Base-by-base conservation (phyloP, 805 yeast genomes). In the Saturnispora dispora region DNA sequence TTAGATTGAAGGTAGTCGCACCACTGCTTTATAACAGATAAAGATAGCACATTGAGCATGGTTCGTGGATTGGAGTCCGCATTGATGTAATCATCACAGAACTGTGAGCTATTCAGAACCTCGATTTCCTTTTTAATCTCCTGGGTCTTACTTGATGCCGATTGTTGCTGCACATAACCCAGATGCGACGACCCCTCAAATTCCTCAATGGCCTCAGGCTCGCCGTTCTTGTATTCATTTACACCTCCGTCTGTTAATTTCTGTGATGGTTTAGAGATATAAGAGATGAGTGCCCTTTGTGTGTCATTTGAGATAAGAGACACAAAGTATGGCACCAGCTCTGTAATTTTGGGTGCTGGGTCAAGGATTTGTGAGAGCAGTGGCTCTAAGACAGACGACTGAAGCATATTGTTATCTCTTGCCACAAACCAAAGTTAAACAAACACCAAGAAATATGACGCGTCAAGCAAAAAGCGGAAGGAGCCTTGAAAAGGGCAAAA, bases 231-330 rank as follows among this genome's bases (percentile, higher is more conserved):
- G 30, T 5, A 11, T 17, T 40, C 13, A 5, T 25, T 5, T 15
- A 15, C 11, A 3, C 27, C n/a, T n/a, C 6, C 45, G 27, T 25
- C 22, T 8, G 18, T 11, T 27, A 27, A 15, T 13, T 45, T 52
- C 17, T 36, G n/a, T 1, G 48, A 51, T 5, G 45, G 27, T 40
- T 51, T 48, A 2, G 54, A 54, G 15, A 59, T 54, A 45, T 66
- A 64, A 7, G 70, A 63, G 5, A 66, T 59, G 27, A 68, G 54
- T 0, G 69, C 67, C 45, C 64, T 65, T 9, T 61, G 65, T 5
- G 54, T 41, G 4, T 54, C 42, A 2, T 55, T 40, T 1, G 72
- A 63, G 3, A 69, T 52, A 4, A 69, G 55, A 7, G 71, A 64
- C 2, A 63, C 57, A 4, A 68, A 60, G 2, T 60, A 46, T 3